A percentile compares a stretch with the other conserved stretches of the same genome.
These are phyloP conservation scores for Wickerhamiella kurtzmanii DNA, from an alignment of 805 yeast species.

Conservation along the genomic window DNA sequence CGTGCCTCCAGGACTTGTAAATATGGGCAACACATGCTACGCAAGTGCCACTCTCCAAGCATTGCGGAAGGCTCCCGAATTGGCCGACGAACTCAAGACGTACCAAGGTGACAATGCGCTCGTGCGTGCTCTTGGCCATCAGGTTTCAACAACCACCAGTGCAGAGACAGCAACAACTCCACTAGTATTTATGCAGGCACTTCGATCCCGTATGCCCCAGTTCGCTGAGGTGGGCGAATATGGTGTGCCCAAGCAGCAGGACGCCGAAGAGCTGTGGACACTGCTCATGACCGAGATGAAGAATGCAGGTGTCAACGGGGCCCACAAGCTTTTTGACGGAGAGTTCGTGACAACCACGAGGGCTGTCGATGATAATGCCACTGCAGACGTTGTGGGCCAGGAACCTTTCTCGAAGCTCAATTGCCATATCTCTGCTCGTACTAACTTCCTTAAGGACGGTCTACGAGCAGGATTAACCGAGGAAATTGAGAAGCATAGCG, in stretches of 20 bases:
- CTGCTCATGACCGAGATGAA: conserved; percentile 47
- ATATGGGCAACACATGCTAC: conserved; percentile 68
- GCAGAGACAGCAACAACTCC: conserved; percentile 45
- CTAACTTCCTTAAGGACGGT: conserved; percentile 84
- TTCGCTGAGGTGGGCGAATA: conserved; percentile 58
- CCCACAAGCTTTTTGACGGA: conserved; percentile 37
- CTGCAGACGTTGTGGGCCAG: conserved; percentile 36
- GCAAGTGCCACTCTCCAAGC: conserved; percentile 58
- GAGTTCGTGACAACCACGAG: conserved; percentile 49
- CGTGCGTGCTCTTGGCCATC: conserved; percentile 22
- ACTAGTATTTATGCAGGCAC: conserved; percentile 38
- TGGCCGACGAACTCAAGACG: conserved; percentile 33
- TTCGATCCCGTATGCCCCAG: conserved; percentile 65
- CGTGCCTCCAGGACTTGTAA: conserved; percentile 50
- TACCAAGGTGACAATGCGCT: conserved; percentile 28
- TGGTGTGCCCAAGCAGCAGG: conserved; percentile 86
- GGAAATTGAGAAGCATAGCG: conserved; percentile 62
- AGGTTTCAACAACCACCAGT: conserved; percentile 12
- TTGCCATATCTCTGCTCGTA: conserved; percentile 76
- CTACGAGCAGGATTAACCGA: conserved; percentile 61
- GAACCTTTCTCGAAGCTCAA: conserved; percentile 60
- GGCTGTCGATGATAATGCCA: conserved; percentile 40
- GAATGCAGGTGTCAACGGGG: conserved; percentile 25
- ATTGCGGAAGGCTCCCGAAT: conserved; percentile 35
- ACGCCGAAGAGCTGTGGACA: conserved; percentile 92